Percentiles rank a stretch among this genome's conserved stretches.
Conservation (phyloP, 768 basidiomycete species). For the Psilocybe subaeruginosa region DNA sequence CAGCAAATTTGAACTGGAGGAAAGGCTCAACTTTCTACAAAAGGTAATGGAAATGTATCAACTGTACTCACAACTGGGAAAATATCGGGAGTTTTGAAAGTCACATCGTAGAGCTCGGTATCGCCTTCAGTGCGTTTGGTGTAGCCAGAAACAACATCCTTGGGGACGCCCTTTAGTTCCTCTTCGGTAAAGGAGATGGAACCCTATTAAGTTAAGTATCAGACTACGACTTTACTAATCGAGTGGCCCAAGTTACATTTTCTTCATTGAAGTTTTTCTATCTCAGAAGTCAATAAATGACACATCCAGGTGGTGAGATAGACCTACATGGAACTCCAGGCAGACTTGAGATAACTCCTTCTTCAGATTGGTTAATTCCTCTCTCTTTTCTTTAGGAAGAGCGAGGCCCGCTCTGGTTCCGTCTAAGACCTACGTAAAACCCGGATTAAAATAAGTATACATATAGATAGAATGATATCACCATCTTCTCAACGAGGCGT, state of each 20-base stretch:
- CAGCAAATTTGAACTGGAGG: conserved; percentile 77
- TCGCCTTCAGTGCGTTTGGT: conserved; percentile 61
- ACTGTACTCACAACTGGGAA: conserved; percentile 63
- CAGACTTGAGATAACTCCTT: conserved; percentile 79
- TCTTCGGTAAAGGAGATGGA: conserved; percentile 66
- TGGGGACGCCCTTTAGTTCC: conserved; percentile 80
- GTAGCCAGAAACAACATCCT: conserved; percentile 80
- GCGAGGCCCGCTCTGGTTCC: conserved; percentile 81
- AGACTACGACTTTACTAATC: not conserved
- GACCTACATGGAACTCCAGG: conserved; percentile 76
- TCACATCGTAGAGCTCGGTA: conserved; percentile 69
- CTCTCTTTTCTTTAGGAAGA: conserved; percentile 64
- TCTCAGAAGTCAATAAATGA: not conserved
- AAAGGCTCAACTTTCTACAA: no score
- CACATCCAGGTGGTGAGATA: not conserved
- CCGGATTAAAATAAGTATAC: not conserved
- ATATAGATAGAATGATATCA: conserved; percentile 21
- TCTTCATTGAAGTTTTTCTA: conserved; percentile 93
- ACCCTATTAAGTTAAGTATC: conserved; percentile 40
- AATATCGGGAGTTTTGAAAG: conserved; percentile 84
- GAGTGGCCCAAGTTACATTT: conserved; percentile 45
- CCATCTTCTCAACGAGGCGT: conserved; percentile 81
- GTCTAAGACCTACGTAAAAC: conserved; percentile 55
- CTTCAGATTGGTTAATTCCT: conserved; percentile 60
- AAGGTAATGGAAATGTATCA: not conserved